Evolutionary conservation across 2,329 filamentous ascomycete genomes (phyloP).

Genomic region (Setomelanomma holmii): DNA sequence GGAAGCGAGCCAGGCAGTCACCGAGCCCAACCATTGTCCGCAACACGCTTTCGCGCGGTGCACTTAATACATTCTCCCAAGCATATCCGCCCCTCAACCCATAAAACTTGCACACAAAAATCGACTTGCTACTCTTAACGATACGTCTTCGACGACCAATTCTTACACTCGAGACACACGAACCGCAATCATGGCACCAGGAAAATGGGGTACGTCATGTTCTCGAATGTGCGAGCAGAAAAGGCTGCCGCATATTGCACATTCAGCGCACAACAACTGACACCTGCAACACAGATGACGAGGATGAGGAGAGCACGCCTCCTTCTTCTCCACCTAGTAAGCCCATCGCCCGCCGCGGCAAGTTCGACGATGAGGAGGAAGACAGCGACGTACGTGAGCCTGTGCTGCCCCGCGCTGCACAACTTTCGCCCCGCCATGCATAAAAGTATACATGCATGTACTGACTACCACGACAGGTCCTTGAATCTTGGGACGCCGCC

Average conservation of each 20-base stretch:
- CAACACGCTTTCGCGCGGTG: constrained; percentile 25
- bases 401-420: constrained; percentile 22
- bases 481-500: constrained; percentile 96
- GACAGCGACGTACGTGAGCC: constrained; percentile 74
- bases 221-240: constrained; percentile 26
- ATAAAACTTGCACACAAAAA: no score
- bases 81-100: neutral
- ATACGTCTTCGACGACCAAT: neutral
- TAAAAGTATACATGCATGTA: constrained; percentile 8
- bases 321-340: constrained; percentile 57
- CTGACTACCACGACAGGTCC: constrained; percentile 65
- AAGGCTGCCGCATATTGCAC: neutral
- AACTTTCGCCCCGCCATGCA: constrained; percentile 24
- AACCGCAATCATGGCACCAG: constrained; percentile 46
- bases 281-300: constrained; percentile 50
- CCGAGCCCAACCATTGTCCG: constrained; percentile 38
- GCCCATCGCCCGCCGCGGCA: constrained; percentile 61
- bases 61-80: constrained; percentile 3
- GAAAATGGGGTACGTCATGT: constrained; percentile 53
- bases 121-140: no score
- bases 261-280: constrained; percentile 23
- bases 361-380: constrained; percentile 92
- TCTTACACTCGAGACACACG: constrained; percentile 10
- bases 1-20: constrained; percentile 27
- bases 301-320: constrained; percentile 65